Evolutionary conservation across 2,329 filamentous ascomycete species (phyloP), one percentile per base, ranked within the genome.

Genomic region (Hirsutella thompsonii): DNA sequence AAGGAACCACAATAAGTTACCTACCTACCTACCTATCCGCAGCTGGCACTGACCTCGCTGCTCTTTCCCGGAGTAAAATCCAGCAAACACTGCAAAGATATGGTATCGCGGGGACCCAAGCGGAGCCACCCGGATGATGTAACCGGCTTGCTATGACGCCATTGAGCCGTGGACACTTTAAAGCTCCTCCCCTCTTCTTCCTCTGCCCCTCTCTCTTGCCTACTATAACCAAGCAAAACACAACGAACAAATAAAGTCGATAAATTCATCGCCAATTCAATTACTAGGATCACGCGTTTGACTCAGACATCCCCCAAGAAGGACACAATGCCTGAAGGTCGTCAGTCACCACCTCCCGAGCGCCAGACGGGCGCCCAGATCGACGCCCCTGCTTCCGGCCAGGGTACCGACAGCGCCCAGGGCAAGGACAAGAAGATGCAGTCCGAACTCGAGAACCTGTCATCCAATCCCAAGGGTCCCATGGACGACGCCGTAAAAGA

Each of bases 291-390:
- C n/a, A n/a, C n/a, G n/a, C n/a, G n/a, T n/a, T n/a, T n/a, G n/a
- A 26, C 23, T 11, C 32, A 46, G 40, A 39, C 38, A 45, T 39
- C 44, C 50, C 47, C 59, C 48, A 53, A 51, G 48, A 46, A 21
- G 19, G 16, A 45, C 49, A 78, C 48, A 54, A 86, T 87, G 82
- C 79, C 83, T 55, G 62, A 74, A 62, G 83, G 84, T 59, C 79
- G 80, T 56, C 74, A 94, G 64, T 94, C 87, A 26, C 88, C 87
- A 46, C 66, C 79, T 40, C 83, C 84, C 21, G 78, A 84, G 65
- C 57, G 60, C 49, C 83, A 86, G 63, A 65, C 69, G 30, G 79
- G 74, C 44, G 62, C 67, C 42, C 85, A 92, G 65, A 62, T 76
- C 44, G 64, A 74, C 47, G 74, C 74, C 8, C 69, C 77, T 2